These are phyloP conservation scores for Sugiyamaella pinicola DNA, from an alignment of 1,139 yeast genomes.

Conservation along the genomic window DNA sequence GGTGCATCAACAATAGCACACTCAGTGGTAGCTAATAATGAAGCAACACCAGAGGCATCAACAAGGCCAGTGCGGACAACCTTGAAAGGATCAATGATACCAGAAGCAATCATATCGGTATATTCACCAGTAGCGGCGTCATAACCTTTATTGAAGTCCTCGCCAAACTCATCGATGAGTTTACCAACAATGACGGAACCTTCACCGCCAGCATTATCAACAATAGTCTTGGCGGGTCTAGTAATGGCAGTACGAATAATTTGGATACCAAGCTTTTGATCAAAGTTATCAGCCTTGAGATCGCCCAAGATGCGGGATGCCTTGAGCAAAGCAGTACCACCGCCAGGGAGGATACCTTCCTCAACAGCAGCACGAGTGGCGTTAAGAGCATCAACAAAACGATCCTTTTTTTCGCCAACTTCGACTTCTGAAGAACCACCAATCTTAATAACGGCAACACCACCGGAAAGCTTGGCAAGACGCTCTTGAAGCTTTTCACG, in stretches of 20 bases:
- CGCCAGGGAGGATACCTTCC: constrained; percentile 99
- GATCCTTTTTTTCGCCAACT: constrained; percentile 99
- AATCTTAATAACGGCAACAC: constrained; percentile 98
- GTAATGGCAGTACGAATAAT: constrained; percentile 94
- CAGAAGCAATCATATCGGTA: constrained; percentile 95
- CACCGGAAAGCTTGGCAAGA: constrained; percentile 96
- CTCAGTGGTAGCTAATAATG: constrained; percentile 96
- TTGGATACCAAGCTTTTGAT: constrained; percentile 96
- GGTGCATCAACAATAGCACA: constrained; percentile 99
- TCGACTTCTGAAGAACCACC: constrained; percentile 99
- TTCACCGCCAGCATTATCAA: constrained; percentile 98
- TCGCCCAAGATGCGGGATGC: constrained; percentile 82
- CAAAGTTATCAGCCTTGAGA: constrained; percentile 87
- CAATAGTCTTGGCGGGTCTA: constrained; percentile 95
- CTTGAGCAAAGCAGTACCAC: constrained; percentile 98
- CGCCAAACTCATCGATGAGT: constrained; percentile 77
- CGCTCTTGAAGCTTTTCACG: constrained; percentile 98
- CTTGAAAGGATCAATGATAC: constrained; percentile 99
- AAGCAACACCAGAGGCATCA: constrained; percentile 98
- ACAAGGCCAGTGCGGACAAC: constrained; percentile 97
- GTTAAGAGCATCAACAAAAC: constrained; percentile 98
- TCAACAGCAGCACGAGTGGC: constrained; percentile 99
- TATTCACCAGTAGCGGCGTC: constrained; percentile 92
- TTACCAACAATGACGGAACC: constrained; percentile 97
- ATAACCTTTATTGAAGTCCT: constrained; percentile 88